These are phyloP conservation scores for Phytophthora pinifolia DNA, from an alignment of 352 stramenopile species.

Conservation along the genomic window DNA sequence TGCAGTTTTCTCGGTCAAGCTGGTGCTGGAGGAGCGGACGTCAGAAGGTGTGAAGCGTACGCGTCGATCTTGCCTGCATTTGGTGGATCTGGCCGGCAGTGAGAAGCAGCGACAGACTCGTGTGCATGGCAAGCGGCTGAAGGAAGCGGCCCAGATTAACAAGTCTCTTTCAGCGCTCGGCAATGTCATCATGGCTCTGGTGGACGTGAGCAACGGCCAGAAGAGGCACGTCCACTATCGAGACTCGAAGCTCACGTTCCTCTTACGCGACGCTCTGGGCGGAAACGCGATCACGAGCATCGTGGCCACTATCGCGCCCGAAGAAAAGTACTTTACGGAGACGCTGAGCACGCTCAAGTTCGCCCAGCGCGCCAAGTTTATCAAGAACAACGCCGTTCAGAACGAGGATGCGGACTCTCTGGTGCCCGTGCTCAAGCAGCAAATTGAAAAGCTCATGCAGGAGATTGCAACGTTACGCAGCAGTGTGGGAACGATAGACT, in stretches of 20 bases:
- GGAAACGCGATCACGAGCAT: slow-evolving; percentile 89
- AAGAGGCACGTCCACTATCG: slow-evolving; percentile 86
- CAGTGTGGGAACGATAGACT: slow-evolving; percentile 5
- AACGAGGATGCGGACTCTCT: slow-evolving; percentile 83
- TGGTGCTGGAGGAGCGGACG: slow-evolving; percentile 85
- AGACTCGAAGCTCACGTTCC: slow-evolving; percentile 86
- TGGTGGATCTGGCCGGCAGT: slow-evolving; percentile 88
- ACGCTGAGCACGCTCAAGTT: slow-evolving; percentile 89
- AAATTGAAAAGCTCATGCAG: slow-evolving; percentile 68
- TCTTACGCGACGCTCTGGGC: slow-evolving; percentile 77
- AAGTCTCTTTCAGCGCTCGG: slow-evolving; percentile 86
- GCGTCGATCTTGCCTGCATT: slow-evolving; percentile 72
- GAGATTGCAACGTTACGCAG: slow-evolving; percentile 51
- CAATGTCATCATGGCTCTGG: slow-evolving; percentile 90
- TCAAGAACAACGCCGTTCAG: slow-evolving; percentile 89
- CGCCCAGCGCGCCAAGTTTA: slow-evolving; percentile 86
- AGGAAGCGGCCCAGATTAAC: slow-evolving; percentile 91
- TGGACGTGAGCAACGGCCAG: slow-evolving; percentile 80
- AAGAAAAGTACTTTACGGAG: slow-evolving; percentile 86
- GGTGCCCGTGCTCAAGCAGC: slow-evolving; percentile 69
- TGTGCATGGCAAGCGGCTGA: slow-evolving; percentile 76
- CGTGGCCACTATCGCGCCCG: slow-evolving; percentile 73
- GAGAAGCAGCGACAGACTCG: slow-evolving; percentile 87
- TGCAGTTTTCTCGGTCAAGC: slow-evolving; percentile 96
- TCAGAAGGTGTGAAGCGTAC: slow-evolving; percentile 58